These are phyloP conservation scores for Pulveroboletus sp. DNA, from an alignment of 768 basidiomycete genomes.

Conservation along the genomic window DNA sequence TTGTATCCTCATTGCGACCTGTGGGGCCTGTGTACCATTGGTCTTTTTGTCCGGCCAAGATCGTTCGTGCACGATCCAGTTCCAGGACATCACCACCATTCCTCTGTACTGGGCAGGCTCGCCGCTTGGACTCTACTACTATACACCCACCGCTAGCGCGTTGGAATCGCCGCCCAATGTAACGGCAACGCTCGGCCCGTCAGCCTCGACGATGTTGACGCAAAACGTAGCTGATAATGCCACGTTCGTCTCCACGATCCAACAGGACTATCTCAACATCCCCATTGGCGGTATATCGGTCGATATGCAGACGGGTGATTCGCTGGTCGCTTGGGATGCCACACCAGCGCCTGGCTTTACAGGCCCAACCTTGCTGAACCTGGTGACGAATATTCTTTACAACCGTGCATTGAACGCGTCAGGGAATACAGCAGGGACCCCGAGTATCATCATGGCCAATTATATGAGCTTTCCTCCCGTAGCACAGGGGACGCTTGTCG, in stretches of 20 bases:
- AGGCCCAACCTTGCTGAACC: conserved; percentile 62
- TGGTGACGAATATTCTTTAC: conserved; percentile 65
- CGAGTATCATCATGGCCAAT: conserved; percentile 55
- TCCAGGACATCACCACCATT: conserved; percentile 34
- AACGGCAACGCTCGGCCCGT: conserved; percentile 43
- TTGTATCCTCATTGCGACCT: conserved; percentile 50
- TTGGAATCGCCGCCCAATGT: conserved; percentile 57
- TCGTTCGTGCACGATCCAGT: conserved; percentile 48
- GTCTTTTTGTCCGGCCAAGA: conserved; percentile 54
- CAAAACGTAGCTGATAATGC: conserved; percentile 51
- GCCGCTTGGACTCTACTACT: conserved; percentile 33
- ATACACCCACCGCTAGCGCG: conserved; percentile 34
- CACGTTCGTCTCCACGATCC: conserved; percentile 56
- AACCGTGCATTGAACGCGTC: conserved; percentile 58
- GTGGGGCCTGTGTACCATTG: conserved; percentile 65
- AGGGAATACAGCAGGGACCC: conserved; percentile 33
- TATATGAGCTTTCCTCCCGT: conserved; percentile 59
- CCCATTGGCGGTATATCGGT: conserved; percentile 68
- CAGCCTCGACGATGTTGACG: conserved; percentile 33
- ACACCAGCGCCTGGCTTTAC: conserved; percentile 53
- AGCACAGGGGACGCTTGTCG: conserved; percentile 53
- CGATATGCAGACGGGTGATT: conserved; percentile 44
- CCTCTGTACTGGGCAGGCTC: conserved; percentile 58
- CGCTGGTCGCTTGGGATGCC: conserved; percentile 73
- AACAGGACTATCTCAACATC: conserved; percentile 51